Evolutionary conservation across 2,329 filamentous ascomycete species (phyloP).

Genomic region (Neonectria magnoliae): DNA sequence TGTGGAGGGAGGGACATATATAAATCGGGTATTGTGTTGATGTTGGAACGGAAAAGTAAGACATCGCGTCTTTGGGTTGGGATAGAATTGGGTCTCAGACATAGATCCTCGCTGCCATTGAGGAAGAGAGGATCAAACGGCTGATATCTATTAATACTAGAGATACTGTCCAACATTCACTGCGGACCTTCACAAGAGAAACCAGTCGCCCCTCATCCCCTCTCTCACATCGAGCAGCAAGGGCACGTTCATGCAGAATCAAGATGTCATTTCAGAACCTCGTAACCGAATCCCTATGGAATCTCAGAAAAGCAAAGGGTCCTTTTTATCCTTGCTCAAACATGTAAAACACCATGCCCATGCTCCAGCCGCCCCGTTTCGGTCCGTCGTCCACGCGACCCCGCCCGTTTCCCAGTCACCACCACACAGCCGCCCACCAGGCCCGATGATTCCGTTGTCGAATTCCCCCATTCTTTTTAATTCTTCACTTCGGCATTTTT

Average conservation of each 20-base stretch:
- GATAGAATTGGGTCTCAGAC: background rate
- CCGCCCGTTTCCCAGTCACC: slow-evolving; percentile 28
- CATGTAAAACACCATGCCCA: slow-evolving; percentile 51
- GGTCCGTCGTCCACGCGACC: slow-evolving; percentile 33
- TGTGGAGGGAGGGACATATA: background rate
- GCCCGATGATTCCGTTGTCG: slow-evolving; percentile 5
- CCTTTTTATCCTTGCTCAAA: slow-evolving; percentile 45
- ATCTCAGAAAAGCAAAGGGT: slow-evolving; percentile 45
- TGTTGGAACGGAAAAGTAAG: background rate
- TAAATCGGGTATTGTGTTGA: background rate
- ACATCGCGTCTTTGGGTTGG: background rate
- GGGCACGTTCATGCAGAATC: slow-evolving; percentile 44
- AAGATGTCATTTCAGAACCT: slow-evolving; percentile 50
- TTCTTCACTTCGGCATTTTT: slow-evolving; percentile 24
- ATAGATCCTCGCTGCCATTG: background rate
- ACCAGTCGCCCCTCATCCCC: background rate
- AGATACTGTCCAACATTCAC: background rate
- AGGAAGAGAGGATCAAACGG: slow-evolving; percentile 1
- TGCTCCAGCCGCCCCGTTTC: slow-evolving; percentile 45
- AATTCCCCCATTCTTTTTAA: background rate
- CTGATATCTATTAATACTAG: background rate
- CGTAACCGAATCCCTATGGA: slow-evolving; percentile 45
- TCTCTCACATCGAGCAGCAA: background rate
- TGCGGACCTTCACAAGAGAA: no score
- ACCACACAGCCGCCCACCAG: slow-evolving; percentile 23